These are phyloP conservation scores for Eucalyptus sideroxylon DNA, from an alignment of 345 rosid genomes.

Conservation along the genomic window DNA sequence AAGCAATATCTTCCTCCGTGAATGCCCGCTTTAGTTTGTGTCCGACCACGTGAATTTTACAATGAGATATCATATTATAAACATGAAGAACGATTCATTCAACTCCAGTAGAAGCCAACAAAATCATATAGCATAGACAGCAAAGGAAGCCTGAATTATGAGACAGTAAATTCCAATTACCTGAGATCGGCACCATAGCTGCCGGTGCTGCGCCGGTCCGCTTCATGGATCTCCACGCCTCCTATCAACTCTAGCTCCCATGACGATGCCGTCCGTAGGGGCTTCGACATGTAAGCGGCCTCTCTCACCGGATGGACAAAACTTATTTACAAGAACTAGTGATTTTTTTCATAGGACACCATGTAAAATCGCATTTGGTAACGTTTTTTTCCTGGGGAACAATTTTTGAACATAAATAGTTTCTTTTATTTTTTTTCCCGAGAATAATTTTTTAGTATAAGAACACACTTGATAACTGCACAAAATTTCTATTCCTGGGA, in stretches of 20 bases:
- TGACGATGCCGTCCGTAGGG: background rate
- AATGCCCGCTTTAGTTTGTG: background rate
- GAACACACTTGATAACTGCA: rapidly evolving
- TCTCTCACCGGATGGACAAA: background rate
- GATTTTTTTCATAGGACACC: background rate
- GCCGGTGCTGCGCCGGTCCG: background rate
- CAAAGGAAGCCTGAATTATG: background rate
- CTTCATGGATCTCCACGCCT: background rate
- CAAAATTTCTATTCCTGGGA: too few relatives aligned
- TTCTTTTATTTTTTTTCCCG: too few relatives aligned
- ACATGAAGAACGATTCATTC: background rate
- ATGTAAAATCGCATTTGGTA: rapidly evolving
- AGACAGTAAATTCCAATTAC: background rate
- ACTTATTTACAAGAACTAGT: background rate
- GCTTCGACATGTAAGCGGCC: background rate
- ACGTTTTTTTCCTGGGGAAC: rapidly evolving
- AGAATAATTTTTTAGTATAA: too few relatives aligned
- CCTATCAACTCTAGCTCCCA: background rate
- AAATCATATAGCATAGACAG: background rate
- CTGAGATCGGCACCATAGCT: background rate
- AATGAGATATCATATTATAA: background rate
- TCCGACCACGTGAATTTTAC: background rate
- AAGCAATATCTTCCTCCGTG: background rate
- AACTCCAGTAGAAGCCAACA: background rate
- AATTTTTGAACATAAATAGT: rapidly evolving